Conservation (phyloP, 805 yeast genomes). For the Candida namnaoensis region DNA sequence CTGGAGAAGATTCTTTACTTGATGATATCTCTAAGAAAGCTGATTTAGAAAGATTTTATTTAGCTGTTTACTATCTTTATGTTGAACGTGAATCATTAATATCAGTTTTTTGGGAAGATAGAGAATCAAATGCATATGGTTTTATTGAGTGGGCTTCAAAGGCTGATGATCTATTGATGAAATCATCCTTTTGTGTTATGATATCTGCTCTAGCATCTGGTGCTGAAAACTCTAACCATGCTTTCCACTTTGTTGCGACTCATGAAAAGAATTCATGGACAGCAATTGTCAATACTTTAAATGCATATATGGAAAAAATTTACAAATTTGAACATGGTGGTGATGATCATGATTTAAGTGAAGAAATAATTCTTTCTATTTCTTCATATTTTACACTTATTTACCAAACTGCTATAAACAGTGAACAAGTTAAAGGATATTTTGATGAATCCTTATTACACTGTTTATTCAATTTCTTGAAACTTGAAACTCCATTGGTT, state of each 20-base stretch:
- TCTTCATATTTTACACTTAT: slow-evolving; percentile 68
- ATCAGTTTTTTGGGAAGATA: slow-evolving; percentile 58
- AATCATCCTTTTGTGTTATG: slow-evolving; percentile 75
- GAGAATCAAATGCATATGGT: slow-evolving; percentile 60
- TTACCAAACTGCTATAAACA: slow-evolving; percentile 38
- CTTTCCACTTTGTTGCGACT: slow-evolving; percentile 36
- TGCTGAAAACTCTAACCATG: slow-evolving; percentile 41
- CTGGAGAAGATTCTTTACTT: slow-evolving; percentile 45
- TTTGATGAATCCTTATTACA: slow-evolving; percentile 22
- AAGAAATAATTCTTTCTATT: slow-evolving; percentile 69
- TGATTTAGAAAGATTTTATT: slow-evolving; percentile 81
- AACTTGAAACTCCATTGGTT: slow-evolving; percentile 35
- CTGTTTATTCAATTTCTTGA: slow-evolving; percentile 34
- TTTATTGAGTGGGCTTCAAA: slow-evolving; percentile 85
- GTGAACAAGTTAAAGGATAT: slow-evolving; percentile 21
- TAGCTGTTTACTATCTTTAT: slow-evolving; percentile 65
- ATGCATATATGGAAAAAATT: slow-evolving; percentile 41
- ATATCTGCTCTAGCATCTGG: slow-evolving; percentile 67
- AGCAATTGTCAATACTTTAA: slow-evolving; percentile 42
- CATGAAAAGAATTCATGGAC: slow-evolving; percentile 43
- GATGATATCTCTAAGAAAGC: slow-evolving; percentile 65
- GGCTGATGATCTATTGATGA: slow-evolving; percentile 71
- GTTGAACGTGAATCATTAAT: slow-evolving; percentile 51
- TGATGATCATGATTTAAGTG: slow-evolving; percentile 55
- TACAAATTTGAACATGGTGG: slow-evolving; percentile 24